Base-by-base conservation (phyloP, 139 green algal genomes). In the Chlorella sp. region DNA sequence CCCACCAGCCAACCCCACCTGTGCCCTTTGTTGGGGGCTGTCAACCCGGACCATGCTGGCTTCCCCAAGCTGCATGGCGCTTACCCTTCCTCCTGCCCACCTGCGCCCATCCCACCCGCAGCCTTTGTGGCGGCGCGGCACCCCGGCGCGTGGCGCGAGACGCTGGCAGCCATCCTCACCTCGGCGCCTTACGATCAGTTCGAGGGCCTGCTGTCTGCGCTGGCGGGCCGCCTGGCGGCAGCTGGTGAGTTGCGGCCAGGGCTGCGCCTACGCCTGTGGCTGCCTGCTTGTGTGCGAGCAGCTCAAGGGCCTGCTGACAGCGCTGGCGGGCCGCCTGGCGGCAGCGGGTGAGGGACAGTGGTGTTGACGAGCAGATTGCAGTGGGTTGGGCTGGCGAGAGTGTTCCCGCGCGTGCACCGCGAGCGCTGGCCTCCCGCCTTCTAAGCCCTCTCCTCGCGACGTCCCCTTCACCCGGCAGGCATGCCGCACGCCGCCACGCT, bases 151-250 rank as follows among this genome's bases (percentile, higher is more conserved):
- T 99, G 97, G 97, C 88, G 90, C 26, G 97, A 99, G 88, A 99
- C 97, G 26, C 89, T 99, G 67, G 97, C 97, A 26, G 88, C 98
- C 80, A 91, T 99, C 73, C 93, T 94, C 76, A 98, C 97, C 24
- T 98, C 98, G 84, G 92, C 92, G 19, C 76, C 80, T 24, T 65
- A 73, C 13, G 93, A 93, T n/a, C 83, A 92, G 81, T 96, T 93
- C 85, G 74, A 86, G 58, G 76, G 40, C 8, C 90, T 98, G 73
- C 93, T 90, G 34, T 90, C 95, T 51, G 88, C 88, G 34, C 92
- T 99, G 46, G 95, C 92, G 17, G 77, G 43, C 20, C 88, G 93
- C 11, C 92, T 98, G 62, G 84, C 79, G 0, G 22, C 38, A 9
- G 83, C 84, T 46, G 70, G 84, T 44, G 54, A 65, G 41, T 65